Percentiles rank a stretch among this genome's conserved stretches.
Conservation (phyloP, 164 flowering plant species). For the Euptelea pleiosperma region DNA sequence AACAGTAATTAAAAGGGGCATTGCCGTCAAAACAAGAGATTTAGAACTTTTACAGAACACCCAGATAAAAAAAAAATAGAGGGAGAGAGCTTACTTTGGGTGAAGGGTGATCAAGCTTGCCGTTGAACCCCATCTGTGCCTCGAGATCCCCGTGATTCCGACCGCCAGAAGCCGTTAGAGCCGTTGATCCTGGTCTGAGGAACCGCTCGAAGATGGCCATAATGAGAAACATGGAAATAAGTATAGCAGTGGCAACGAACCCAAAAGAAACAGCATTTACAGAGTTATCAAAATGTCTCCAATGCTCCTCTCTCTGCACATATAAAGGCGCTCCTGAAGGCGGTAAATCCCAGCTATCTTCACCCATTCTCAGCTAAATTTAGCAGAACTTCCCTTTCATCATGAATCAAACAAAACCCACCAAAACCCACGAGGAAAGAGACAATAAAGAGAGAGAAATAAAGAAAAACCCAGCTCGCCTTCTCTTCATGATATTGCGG, state of each 20-base stretch:
- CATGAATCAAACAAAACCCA: not conserved
- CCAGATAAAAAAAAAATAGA: not conserved
- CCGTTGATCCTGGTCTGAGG: conserved; percentile 47
- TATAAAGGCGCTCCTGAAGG: conserved; percentile 42
- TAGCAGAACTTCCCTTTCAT: not conserved
- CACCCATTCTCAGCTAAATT: conserved; percentile 11
- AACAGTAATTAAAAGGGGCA: too few species aligned
- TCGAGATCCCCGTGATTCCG: conserved; percentile 38
- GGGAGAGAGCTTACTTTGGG: conserved; percentile 47
- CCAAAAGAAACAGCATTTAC: conserved; percentile 91
- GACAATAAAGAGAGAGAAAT: not conserved
- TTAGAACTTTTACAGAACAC: too few species aligned
- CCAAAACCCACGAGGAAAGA: not conserved
- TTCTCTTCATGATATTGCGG: too few species aligned
- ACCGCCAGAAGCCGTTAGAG: conserved; percentile 20
- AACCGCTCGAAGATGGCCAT: conserved; percentile 90
- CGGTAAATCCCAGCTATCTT: conserved; percentile 26
- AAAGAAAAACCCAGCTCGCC: too few species aligned
- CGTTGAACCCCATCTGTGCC: conserved; percentile 37
- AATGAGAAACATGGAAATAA: conserved; percentile 82
- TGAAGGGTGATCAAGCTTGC: conserved; percentile 56
- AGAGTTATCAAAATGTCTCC: conserved; percentile 72
- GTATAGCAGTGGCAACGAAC: conserved; percentile 86
- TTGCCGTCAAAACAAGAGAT: not conserved
- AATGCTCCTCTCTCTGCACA: conserved; percentile 41